These are phyloP conservation scores for Pezizomycotina sp. DNA, from an alignment of 2,329 filamentous ascomycete genomes.

Conservation along the genomic window DNA sequence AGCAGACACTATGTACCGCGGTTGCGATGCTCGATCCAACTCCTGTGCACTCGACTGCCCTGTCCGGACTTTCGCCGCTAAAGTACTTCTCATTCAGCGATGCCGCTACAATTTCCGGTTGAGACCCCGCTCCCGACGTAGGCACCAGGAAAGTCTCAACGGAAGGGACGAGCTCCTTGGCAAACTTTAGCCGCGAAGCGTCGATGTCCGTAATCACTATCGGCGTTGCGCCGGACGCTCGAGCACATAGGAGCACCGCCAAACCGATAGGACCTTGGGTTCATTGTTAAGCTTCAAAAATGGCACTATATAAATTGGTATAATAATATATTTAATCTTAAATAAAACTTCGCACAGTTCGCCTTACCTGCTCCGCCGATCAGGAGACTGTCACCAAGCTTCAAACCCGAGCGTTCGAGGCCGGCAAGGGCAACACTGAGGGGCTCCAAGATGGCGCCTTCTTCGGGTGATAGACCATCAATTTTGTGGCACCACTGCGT, in stretches of 20 bases:
- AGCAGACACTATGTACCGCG: conserved; percentile 80
- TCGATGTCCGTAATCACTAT: conserved; percentile 93
- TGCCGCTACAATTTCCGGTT: conserved; percentile 54
- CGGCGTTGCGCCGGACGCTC: conserved; percentile 74
- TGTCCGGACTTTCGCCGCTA: conserved; percentile 51
- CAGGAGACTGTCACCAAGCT: conserved; percentile 70
- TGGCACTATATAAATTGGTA: no score
- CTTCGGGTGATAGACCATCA: conserved; percentile 69
- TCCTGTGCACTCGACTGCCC: conserved; percentile 85
- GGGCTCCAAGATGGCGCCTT: conserved; percentile 80
- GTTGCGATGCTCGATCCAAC: conserved; percentile 75
- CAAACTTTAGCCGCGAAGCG: conserved; percentile 66
- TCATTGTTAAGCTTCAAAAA: no score
- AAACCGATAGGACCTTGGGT: conserved; percentile 89
- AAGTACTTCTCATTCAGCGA: conserved; percentile 48
- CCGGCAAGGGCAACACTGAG: conserved; percentile 77
- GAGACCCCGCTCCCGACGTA: conserved; percentile 31
- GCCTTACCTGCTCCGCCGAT: conserved; percentile 87
- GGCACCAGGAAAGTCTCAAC: conserved; percentile 68
- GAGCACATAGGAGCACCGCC: conserved; percentile 67
- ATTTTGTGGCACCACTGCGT: conserved; percentile 96
- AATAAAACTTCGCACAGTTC: no score
- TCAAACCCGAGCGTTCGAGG: conserved; percentile 64
- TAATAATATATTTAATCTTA: no score
- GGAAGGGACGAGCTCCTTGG: conserved; percentile 63